Evolutionary conservation across 2,329 filamentous ascomycete species (phyloP).

Genomic region (Cladosporium phlei): DNA sequence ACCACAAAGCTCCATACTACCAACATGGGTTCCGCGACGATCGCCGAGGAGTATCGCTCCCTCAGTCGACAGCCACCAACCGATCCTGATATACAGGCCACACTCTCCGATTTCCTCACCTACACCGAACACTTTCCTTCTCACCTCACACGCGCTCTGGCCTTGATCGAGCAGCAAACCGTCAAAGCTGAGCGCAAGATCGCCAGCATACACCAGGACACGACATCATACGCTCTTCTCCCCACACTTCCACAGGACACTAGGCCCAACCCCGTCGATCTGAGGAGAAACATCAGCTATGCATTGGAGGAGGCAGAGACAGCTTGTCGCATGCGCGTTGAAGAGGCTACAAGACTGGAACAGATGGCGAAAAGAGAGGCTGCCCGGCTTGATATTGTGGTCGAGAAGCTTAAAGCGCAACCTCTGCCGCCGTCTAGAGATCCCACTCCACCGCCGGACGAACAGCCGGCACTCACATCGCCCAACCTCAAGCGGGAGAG

Average conservation of each 20-base stretch:
- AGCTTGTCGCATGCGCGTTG: constrained; percentile 31
- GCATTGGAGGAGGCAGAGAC: constrained; percentile 36
- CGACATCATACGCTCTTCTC: constrained; percentile 46
- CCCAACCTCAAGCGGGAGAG: constrained; percentile 32
- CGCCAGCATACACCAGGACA: constrained; percentile 44
- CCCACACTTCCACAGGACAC: constrained; percentile 45
- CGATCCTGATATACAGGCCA: constrained; percentile 61
- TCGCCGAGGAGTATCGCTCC: constrained; percentile 29
- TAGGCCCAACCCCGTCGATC: constrained; percentile 47
- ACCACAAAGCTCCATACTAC: not conserved
- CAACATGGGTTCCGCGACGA: constrained; percentile 20
- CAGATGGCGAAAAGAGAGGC: constrained; percentile 36
- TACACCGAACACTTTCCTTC: constrained; percentile 66
- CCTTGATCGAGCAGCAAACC: constrained; percentile 54
- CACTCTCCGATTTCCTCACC: constrained; percentile 63
- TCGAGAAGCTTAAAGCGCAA: constrained; percentile 57
- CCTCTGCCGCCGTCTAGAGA: constrained; percentile 58
- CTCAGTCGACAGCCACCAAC: constrained; percentile 29
- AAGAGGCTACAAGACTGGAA: constrained; percentile 31
- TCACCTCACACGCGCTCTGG: constrained; percentile 59
- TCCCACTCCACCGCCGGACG: constrained; percentile 44
- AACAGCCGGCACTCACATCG: constrained; percentile 30
- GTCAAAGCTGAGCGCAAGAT: constrained; percentile 40
- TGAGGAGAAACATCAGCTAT: constrained; percentile 55
- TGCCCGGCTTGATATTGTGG: constrained; percentile 55